Conservation (phyloP, 495 filamentous ascomycete genomes). For the Staphylotrichum tortipilum region DNA sequence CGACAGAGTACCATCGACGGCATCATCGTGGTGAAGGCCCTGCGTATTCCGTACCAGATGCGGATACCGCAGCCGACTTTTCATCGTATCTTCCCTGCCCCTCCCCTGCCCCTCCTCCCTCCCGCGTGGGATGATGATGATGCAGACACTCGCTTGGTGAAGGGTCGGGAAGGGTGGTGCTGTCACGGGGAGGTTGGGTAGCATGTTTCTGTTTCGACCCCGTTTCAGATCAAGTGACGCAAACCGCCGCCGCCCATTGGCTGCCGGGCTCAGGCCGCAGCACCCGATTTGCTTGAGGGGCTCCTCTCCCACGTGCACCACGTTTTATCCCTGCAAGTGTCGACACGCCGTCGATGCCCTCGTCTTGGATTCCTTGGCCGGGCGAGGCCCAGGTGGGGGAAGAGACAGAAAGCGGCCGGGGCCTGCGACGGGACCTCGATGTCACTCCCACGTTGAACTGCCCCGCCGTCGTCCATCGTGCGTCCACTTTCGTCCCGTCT, state of each 20-base stretch:
- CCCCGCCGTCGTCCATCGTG: too few relatives aligned
- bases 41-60: too few relatives aligned
- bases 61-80: too few relatives aligned
- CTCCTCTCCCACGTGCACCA: slow-evolving; percentile 26
- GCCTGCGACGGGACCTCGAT: too few relatives aligned
- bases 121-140: too few relatives aligned
- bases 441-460: too few relatives aligned
- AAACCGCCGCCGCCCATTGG: slow-evolving; percentile 2
- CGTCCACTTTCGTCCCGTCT: too few relatives aligned
- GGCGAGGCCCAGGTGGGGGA: background rate
- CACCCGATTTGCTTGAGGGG: slow-evolving; percentile 7
- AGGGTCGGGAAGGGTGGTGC: background rate
- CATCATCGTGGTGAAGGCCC: too few relatives aligned
- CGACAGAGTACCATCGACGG: too few relatives aligned
- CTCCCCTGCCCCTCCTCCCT: too few relatives aligned
- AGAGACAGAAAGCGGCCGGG: too few relatives aligned
- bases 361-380: background rate
- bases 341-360: background rate
- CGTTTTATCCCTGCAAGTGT: slow-evolving; percentile 26
- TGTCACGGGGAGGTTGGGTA: slow-evolving; percentile 7
- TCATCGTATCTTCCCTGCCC: too few relatives aligned
- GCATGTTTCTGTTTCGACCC: slow-evolving; percentile 22
- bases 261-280: background rate
- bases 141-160: background rate
- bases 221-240: slow-evolving; percentile 28